phyloP scores from a whole-genome alignment of 2,329 filamentous ascomycete species.

The Orbilia ellipsospora region DNA sequence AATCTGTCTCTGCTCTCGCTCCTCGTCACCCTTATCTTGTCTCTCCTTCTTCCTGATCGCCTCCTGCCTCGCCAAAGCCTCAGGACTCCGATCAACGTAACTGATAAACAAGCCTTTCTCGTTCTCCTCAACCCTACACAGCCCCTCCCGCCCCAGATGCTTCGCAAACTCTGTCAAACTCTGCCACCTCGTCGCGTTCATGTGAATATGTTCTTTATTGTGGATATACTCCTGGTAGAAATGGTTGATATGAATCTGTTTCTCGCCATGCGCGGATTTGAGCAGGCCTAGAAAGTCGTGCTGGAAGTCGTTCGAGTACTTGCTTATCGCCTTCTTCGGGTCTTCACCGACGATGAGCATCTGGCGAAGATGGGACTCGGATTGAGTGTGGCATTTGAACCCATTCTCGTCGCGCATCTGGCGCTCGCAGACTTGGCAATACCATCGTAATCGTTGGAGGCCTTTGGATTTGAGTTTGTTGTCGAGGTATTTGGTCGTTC shows the following conservation, averaged over 20 bases:
- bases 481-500: constrained; percentile 86
- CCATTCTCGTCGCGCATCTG: constrained; percentile 88
- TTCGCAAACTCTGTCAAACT: constrained; percentile 91
- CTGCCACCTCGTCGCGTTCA: constrained; percentile 92
- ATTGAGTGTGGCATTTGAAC: constrained; percentile 87
- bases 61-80: constrained; percentile 82
- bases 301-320: constrained; percentile 84
- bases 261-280: constrained; percentile 87
- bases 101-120: constrained; percentile 85
- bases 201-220: constrained; percentile 87
- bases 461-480: constrained; percentile 88
- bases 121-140: constrained; percentile 89
- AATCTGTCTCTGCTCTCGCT: constrained; percentile 84
- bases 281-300: constrained; percentile 81
- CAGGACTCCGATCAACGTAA: constrained; percentile 92
- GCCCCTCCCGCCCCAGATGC: constrained; percentile 82
- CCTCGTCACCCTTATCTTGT: constrained; percentile 89
- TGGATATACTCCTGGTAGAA: constrained; percentile 96
- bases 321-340: constrained; percentile 81
- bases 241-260: constrained; percentile 85
- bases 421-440: constrained; percentile 81
- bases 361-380: constrained; percentile 86
- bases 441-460: constrained; percentile 85
- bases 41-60: constrained; percentile 84
- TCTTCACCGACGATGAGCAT: constrained; percentile 90